phyloP scores from a whole-genome alignment of 2,329 filamentous ascomycete genomes.

The Aspergillus versicolor region DNA sequence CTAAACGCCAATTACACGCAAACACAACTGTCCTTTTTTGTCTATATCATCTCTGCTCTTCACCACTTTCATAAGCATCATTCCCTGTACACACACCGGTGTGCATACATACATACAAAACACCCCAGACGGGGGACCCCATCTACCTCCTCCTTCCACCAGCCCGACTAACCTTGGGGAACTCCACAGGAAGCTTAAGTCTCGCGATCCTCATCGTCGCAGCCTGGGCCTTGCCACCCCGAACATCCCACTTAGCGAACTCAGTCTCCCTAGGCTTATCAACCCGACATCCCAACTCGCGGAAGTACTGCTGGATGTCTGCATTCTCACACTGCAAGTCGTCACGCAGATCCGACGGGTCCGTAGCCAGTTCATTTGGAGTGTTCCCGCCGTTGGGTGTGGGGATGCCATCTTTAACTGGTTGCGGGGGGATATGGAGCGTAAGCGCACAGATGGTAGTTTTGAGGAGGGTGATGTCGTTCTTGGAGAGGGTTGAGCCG shows the following conservation, averaged over 20 bases:
- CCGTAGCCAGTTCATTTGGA: conserved; percentile 41
- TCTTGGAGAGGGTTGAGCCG: conserved; percentile 34
- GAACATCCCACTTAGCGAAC: conserved; percentile 46
- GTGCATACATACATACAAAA: too few species aligned
- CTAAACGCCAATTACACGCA: background rate
- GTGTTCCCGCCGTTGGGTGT: conserved; percentile 37
- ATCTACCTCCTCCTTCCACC: conserved; percentile 22
- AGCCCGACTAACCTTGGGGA: conserved; percentile 64
- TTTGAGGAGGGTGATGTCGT: conserved; percentile 44
- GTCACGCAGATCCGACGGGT: conserved; percentile 46
- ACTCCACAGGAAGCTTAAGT: conserved; percentile 74
- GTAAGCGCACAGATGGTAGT: conserved; percentile 48
- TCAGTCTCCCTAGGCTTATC: conserved; percentile 43
- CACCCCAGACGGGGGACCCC: too few species aligned
- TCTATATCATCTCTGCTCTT: too few species aligned
- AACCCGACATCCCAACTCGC: conserved; percentile 47
- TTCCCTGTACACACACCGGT: too few species aligned
- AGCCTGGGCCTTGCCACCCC: conserved; percentile 58
- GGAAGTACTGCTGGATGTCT: conserved; percentile 42
- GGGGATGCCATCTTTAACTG: conserved; percentile 36
- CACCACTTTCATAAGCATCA: too few species aligned
- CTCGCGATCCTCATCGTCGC: conserved; percentile 59
- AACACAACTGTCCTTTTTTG: background rate
- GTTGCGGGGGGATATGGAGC: conserved; percentile 46
- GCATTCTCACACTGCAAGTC: conserved; percentile 42